Conservation (phyloP, 192 early-diverging fungal species). For the Coemansia sp. region DNA sequence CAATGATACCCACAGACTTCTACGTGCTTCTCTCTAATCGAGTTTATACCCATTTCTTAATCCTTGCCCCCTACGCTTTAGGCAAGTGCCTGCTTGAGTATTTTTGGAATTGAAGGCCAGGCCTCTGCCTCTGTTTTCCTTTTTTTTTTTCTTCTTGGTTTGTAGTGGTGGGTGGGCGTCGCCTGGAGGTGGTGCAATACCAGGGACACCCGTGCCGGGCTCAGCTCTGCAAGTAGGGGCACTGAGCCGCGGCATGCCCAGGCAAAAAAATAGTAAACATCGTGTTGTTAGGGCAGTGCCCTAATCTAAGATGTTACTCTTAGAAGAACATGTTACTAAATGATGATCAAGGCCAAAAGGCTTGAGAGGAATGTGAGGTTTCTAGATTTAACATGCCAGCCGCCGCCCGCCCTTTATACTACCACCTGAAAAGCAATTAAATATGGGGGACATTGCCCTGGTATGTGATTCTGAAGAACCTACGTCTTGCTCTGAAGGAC, state of each 20-base stretch:
- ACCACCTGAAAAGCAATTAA: not conserved
- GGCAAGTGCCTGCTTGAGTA: too few species aligned
- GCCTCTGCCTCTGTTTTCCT: not conserved
- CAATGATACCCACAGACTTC: too few species aligned
- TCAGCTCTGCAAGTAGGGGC: constrained; percentile 42
- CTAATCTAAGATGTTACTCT: constrained; percentile 37
- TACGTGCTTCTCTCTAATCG: too few species aligned
- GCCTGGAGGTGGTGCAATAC: constrained; percentile 46
- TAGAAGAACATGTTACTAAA: constrained; percentile 39
- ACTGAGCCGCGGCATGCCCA: constrained; percentile 20
- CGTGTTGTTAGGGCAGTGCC: constrained; percentile 18
- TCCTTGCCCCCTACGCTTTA: too few species aligned
- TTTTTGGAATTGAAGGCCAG: too few species aligned
- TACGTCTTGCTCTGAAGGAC: too few species aligned
- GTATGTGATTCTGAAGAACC: too few species aligned
- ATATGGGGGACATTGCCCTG: too few species aligned
- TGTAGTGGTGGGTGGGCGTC: constrained; percentile 25
- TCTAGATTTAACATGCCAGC: not conserved
- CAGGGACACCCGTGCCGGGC: constrained; percentile 35
- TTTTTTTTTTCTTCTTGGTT: not conserved
- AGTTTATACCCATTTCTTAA: too few species aligned
- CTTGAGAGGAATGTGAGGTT: constrained; percentile 26
- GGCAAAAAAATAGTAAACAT: constrained; percentile 44
- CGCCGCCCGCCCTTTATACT: not conserved
- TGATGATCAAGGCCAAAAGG: constrained; percentile 28